phyloP scores from a whole-genome alignment of 2,329 filamentous ascomycete species.

The Elsinoe australis region DNA sequence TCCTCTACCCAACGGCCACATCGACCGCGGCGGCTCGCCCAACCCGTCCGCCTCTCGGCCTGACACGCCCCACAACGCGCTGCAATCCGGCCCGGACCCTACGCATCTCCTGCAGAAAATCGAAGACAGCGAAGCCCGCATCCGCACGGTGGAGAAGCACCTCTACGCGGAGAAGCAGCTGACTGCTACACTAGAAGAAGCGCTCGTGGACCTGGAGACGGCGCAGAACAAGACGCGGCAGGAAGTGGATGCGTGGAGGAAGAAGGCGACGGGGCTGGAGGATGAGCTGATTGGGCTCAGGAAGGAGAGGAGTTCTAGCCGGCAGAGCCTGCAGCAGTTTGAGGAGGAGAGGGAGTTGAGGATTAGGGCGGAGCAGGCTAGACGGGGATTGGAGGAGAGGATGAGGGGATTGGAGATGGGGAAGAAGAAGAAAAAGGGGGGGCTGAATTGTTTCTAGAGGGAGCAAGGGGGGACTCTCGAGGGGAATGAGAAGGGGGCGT shows the following conservation, averaged over 20 bases:
- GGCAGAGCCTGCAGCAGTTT: conserved; percentile 72
- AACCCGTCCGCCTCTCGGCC: conserved; percentile 54
- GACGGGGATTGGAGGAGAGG: conserved; percentile 82
- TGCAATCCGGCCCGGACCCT: conserved; percentile 58
- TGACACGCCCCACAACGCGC: conserved; percentile 31
- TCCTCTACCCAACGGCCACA: conserved; percentile 33
- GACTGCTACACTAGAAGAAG: conserved; percentile 89
- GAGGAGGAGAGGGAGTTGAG: conserved; percentile 95
- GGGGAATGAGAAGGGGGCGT: no score
- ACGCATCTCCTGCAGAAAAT: conserved; percentile 71
- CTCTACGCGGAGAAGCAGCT: conserved; percentile 93
- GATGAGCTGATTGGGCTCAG: conserved; percentile 57
- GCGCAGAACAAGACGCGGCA: conserved; percentile 87
- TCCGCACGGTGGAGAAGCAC: conserved; percentile 94
- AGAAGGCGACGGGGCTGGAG: conserved; percentile 72
- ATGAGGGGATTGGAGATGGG: conserved; percentile 70
- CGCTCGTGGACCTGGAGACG: conserved; percentile 83
- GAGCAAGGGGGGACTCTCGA: no score
- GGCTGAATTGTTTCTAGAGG: conserved; percentile 96
- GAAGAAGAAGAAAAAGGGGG: conserved; percentile 88
- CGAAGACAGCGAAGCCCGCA: conserved; percentile 91
- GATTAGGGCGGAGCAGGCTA: conserved; percentile 78
- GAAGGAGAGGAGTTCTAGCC: conserved; percentile 50
- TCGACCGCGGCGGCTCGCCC: conserved; percentile 48
- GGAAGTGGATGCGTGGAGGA: conserved; percentile 85